phyloP scores from a whole-genome alignment of 805 yeast species.

The Teunomyces cretensis region DNA sequence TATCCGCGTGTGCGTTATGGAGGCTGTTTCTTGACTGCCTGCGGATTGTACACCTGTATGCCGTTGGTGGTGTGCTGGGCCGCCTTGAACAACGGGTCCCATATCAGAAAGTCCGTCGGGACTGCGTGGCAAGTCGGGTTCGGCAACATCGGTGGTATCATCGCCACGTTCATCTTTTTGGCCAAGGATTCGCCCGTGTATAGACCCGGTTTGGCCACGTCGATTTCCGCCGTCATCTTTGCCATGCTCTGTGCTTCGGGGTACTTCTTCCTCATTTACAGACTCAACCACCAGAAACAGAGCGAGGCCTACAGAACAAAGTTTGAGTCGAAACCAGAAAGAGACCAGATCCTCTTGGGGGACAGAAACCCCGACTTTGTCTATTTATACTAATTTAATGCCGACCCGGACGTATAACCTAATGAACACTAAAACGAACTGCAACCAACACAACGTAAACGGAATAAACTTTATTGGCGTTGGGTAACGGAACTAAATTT shows the following conservation, averaged over 20 bases:
- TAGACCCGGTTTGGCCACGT: conserved; percentile 51
- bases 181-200: conserved; percentile 59
- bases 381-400: conserved; percentile 28
- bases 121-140: conserved; percentile 67
- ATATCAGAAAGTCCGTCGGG: conserved; percentile 56
- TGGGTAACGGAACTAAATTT: too few species aligned
- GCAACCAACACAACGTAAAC: too few species aligned
- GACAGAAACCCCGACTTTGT: conserved; percentile 38
- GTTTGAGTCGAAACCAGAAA: conserved; percentile 24
- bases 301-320: conserved; percentile 24
- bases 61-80: conserved; percentile 71
- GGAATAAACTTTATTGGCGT: too few species aligned
- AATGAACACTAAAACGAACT: too few species aligned
- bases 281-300: conserved; percentile 22
- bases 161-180: conserved; percentile 58
- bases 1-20: conserved; percentile 50
- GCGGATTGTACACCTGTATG: conserved; percentile 64
- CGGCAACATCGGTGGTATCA: conserved; percentile 73
- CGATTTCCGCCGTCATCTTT: conserved; percentile 49
- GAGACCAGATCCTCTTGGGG: conserved; percentile 35
- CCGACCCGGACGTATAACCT: background rate
- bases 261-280: conserved; percentile 30
- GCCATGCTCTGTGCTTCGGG: conserved; percentile 32
- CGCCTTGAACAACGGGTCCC: conserved; percentile 62
- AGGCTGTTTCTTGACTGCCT: conserved; percentile 60